Percentiles rank a stretch among this genome's conserved stretches.
These are phyloP conservation scores for Quercus robur DNA, from an alignment of 306 rosid genomes.

Conservation along the genomic window DNA sequence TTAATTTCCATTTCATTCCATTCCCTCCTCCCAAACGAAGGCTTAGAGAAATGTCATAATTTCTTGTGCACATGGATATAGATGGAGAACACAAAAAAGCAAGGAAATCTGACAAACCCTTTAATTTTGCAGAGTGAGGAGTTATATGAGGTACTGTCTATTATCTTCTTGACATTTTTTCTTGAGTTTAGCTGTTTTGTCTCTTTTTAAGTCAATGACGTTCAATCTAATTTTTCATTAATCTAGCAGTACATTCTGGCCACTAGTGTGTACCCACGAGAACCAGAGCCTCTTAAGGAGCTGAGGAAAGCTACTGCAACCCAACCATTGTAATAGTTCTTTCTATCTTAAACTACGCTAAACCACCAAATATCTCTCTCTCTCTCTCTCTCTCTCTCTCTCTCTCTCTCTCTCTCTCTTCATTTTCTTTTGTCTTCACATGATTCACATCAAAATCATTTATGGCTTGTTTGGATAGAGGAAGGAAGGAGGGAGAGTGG, in stretches of 20 bases:
- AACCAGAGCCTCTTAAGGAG: conserved; percentile 49
- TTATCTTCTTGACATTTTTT: not conserved
- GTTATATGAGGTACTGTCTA: conserved; percentile 3
- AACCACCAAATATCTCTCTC: too few relatives aligned
- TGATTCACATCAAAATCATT: too few relatives aligned
- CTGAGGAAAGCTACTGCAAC: conserved; percentile 32
- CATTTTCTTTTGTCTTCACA: too few relatives aligned
- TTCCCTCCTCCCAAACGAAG: too few relatives aligned
- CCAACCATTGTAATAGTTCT: conserved; percentile 32
- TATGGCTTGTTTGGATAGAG: too few relatives aligned
- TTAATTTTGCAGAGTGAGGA: conserved; percentile 41
- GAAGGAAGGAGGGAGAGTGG: too few relatives aligned
- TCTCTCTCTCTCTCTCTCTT: too few relatives aligned
- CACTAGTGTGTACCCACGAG: conserved; percentile 64
- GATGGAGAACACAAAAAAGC: conserved; percentile 30
- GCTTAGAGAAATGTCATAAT: not conserved
- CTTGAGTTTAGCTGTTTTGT: not conserved
- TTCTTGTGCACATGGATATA: conserved; percentile 10
- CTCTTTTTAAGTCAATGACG: not conserved
- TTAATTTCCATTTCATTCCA: too few relatives aligned
- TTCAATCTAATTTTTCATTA: not conserved
- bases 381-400: too few relatives aligned
- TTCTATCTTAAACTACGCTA: not conserved
- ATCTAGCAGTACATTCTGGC: conserved; percentile 50
- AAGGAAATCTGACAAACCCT: conserved; percentile 6